phyloP scores from a whole-genome alignment of 768 basidiomycete genomes.

The Infundibulicybe gibba region DNA sequence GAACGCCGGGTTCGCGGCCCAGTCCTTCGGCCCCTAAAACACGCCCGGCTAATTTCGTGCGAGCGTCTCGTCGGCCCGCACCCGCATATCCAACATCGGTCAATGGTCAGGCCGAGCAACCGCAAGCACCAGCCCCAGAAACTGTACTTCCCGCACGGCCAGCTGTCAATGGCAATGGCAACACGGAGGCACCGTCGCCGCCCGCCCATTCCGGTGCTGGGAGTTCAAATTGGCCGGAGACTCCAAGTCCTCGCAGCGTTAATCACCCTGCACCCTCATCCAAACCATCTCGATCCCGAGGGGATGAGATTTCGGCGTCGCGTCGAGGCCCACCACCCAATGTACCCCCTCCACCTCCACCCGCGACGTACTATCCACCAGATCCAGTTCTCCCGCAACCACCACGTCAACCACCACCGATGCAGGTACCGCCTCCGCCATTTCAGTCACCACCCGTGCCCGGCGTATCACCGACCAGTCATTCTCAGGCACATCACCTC shows the following conservation, averaged over 20 bases:
- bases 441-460: conserved; percentile 9
- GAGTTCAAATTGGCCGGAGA: conserved; percentile 30
- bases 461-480: background rate
- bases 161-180: conserved; percentile 36
- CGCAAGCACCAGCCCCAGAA: conserved; percentile 41
- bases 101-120: conserved; percentile 9
- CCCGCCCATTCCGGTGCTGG: conserved; percentile 23
- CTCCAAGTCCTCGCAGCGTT: conserved; percentile 48
- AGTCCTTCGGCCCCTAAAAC: conserved; percentile 12
- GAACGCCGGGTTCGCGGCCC: conserved; percentile 15
- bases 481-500: conserved; percentile 9
- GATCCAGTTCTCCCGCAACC: background rate
- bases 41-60: conserved; percentile 24
- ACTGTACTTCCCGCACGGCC: conserved; percentile 47
- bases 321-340: conserved; percentile 7
- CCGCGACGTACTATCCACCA: background rate
- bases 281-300: background rate
- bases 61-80: conserved; percentile 24
- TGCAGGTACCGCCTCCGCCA: conserved; percentile 9
- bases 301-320: conserved; percentile 2
- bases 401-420: conserved; percentile 2
- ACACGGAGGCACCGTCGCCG: too few species aligned
- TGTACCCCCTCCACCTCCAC: conserved; percentile 9
- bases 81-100: conserved; percentile 4
- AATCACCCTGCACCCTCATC: conserved; percentile 55